phyloP scores from a whole-genome alignment of 2,329 filamentous ascomycete species.

The Aspergillus brasiliensis region DNA sequence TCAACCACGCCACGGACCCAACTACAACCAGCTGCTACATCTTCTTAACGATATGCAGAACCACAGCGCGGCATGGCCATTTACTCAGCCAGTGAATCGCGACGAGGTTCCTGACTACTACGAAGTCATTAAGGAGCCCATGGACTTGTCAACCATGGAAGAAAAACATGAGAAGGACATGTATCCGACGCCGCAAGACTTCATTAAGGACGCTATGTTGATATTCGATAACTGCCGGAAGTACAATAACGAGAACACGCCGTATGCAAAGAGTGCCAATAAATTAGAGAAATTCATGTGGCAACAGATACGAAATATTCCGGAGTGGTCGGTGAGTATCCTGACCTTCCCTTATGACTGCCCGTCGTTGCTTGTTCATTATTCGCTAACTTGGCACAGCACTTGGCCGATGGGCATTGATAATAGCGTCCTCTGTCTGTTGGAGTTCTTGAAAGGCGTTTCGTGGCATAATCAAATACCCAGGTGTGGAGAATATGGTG shows the following conservation, averaged over 20 bases:
- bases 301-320: constrained; percentile 85
- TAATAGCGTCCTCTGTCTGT: constrained; percentile 1
- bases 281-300: constrained; percentile 95
- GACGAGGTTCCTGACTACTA: constrained; percentile 99
- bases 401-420: constrained; percentile 43
- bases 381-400: constrained; percentile 28
- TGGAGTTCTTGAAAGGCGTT: constrained; percentile 19
- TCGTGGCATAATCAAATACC: constrained; percentile 19
- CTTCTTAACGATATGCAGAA: constrained; percentile 95
- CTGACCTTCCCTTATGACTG: not conserved
- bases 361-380: not conserved
- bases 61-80: constrained; percentile 90
- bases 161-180: constrained; percentile 90
- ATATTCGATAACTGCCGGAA: constrained; percentile 93
- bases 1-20: constrained; percentile 91
- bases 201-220: constrained; percentile 82
- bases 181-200: constrained; percentile 89
- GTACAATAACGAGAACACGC: constrained; percentile 94
- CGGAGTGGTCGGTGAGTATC: constrained; percentile 75
- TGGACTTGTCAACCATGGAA: constrained; percentile 97
- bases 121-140: constrained; percentile 95
- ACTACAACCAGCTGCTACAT: constrained; percentile 91
- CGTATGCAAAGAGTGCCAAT: constrained; percentile 92
- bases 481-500: constrained; percentile 14
- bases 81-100: constrained; percentile 87